Evolutionary conservation across 768 basidiomycete species (phyloP).

Genomic region (Chlorophyllum brunneum): DNA sequence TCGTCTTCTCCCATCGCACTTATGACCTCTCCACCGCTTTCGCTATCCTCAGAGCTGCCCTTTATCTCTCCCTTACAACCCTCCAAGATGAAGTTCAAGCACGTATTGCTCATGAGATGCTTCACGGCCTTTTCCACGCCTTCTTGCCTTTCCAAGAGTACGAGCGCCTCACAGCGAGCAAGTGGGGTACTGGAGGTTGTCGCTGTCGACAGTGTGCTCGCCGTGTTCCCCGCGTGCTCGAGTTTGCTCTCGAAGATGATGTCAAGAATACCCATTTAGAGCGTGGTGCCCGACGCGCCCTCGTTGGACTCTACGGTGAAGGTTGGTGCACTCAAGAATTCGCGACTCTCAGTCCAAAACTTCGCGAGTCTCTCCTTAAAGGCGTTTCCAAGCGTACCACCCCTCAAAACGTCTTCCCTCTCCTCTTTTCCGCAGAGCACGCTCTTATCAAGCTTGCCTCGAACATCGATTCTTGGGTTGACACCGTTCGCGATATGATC

Average conservation of each 20-base stretch:
- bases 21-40: slow-evolving; percentile 93
- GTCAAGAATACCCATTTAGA: slow-evolving; percentile 72
- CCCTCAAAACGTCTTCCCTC: slow-evolving; percentile 60
- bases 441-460: slow-evolving; percentile 51
- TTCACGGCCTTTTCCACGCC: slow-evolving; percentile 86
- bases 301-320: slow-evolving; percentile 84
- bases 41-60: slow-evolving; percentile 79
- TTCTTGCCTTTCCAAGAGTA: slow-evolving; percentile 79
- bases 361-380: slow-evolving; percentile 65
- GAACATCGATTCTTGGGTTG: slow-evolving; percentile 71
- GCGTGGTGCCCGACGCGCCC: slow-evolving; percentile 64
- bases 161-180: slow-evolving; percentile 65
- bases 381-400: slow-evolving; percentile 70
- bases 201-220: slow-evolving; percentile 80
- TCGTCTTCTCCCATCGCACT: slow-evolving; percentile 86
- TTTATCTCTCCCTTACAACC: slow-evolving; percentile 70
- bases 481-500: slow-evolving; percentile 64
- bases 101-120: slow-evolving; percentile 82
- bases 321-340: slow-evolving; percentile 88
- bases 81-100: slow-evolving; percentile 81
- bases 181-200: slow-evolving; percentile 84
- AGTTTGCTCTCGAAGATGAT: slow-evolving; percentile 75
- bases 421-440: slow-evolving; percentile 64
- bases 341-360: slow-evolving; percentile 59
- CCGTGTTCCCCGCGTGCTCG: slow-evolving; percentile 77